These are phyloP conservation scores for Trichoderma sp. DNA, from an alignment of 2,329 filamentous ascomycete species.

Conservation along the genomic window DNA sequence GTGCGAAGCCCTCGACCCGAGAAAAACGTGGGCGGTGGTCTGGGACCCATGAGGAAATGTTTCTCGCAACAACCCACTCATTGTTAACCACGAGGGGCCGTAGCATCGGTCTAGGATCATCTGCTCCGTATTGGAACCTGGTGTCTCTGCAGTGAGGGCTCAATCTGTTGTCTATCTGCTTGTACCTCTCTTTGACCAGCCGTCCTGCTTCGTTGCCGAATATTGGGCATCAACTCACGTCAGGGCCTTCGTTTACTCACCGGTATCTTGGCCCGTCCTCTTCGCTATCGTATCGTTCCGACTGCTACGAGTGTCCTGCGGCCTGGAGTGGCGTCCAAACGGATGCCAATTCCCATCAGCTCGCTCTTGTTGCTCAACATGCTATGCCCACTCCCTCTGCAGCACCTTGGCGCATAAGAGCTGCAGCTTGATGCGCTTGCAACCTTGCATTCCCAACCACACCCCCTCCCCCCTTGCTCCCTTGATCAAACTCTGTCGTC, in stretches of 20 bases:
- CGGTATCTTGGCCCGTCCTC: not conserved
- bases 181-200: not conserved
- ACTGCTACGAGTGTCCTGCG: not conserved
- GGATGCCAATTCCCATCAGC: conserved; percentile 11
- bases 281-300: not conserved
- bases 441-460: conserved; percentile 16
- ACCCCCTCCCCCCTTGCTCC: conserved; percentile 10
- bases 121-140: not conserved
- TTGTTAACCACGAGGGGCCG: conserved; percentile 6
- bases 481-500: conserved; percentile 5
- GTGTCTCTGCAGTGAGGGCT: not conserved
- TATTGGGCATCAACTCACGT: conserved; percentile 5
- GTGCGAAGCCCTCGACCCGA: not conserved
- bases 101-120: not conserved
- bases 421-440: conserved; percentile 17
- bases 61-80: conserved; percentile 1
- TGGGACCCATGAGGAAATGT: not conserved
- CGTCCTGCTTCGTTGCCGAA: not conserved
- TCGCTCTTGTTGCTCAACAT: conserved; percentile 12
- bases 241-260: not conserved
- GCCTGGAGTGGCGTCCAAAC: conserved; percentile 15
- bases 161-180: not conserved
- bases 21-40: conserved; percentile 16
- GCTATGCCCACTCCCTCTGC: conserved; percentile 9
- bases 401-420: conserved; percentile 14